Percentiles rank a stretch among this genome's conserved stretches.
Evolutionary conservation across 2,329 filamentous ascomycete species (phyloP).

Genomic region (Calonectria crousiana): DNA sequence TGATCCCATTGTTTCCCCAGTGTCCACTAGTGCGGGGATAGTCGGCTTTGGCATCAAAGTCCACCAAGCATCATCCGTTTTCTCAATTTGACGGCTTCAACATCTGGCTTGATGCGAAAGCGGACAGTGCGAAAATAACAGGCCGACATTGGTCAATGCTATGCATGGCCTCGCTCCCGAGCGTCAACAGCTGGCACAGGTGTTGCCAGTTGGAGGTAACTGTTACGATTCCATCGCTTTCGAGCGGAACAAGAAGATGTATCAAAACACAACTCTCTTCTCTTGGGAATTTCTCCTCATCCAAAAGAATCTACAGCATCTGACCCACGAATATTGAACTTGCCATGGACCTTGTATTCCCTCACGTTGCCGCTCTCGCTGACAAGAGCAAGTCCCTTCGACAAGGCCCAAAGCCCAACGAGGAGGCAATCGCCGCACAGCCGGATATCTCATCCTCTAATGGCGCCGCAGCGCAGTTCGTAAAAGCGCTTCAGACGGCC

Average conservation of each 20-base stretch:
- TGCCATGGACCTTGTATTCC: neutral
- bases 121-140: neutral
- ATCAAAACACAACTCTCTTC: neutral
- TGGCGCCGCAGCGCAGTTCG: constrained; percentile 30
- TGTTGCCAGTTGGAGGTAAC: neutral
- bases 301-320: neutral
- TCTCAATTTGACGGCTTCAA: neutral
- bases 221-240: neutral
- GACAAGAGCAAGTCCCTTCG: too few relatives aligned
- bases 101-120: neutral
- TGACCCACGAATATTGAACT: neutral
- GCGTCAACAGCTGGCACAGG: neutral
- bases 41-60: neutral
- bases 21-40: neutral
- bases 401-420: neutral
- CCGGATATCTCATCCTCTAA: constrained; percentile 24
- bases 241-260: neutral
- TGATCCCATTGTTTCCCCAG: neutral
- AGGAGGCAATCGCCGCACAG: neutral
- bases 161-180: neutral
- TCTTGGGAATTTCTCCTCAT: neutral
- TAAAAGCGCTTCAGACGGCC: constrained; percentile 24
- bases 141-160: too few relatives aligned
- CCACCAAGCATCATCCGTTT: neutral
- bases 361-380: neutral